Conservation (phyloP, 768 basidiomycete genomes). For the Rhizopogon salebrosus region DNA sequence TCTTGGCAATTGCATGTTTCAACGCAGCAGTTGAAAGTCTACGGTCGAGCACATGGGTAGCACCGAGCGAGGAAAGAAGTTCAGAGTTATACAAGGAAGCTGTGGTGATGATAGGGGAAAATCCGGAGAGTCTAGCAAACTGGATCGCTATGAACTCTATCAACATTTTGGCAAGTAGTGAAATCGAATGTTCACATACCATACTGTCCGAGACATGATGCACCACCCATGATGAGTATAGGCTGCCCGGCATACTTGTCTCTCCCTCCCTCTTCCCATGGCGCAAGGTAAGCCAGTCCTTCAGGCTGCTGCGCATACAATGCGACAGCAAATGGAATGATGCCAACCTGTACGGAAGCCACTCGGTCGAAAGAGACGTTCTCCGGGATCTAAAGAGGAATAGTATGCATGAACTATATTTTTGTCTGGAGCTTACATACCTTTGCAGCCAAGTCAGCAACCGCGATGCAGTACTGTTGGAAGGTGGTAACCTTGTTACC, state of each 20-base stretch:
- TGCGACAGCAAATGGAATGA: conserved; percentile 27
- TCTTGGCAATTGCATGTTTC: conserved; percentile 7
- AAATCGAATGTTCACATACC: conserved; percentile 31
- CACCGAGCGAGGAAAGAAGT: conserved; percentile 30
- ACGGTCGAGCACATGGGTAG: conserved; percentile 33
- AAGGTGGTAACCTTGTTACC: conserved; percentile 9
- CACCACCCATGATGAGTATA: conserved; percentile 32
- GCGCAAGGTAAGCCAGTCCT: conserved; percentile 25
- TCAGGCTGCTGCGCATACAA: conserved; percentile 25
- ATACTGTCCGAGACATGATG: conserved; percentile 32
- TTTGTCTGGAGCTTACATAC: neutral
- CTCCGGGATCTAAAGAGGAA: conserved; percentile 26
- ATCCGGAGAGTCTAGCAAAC: conserved; percentile 28
- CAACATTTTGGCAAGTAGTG: conserved; percentile 27
- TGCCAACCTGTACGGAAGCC: conserved; percentile 29
- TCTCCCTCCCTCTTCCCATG: conserved; percentile 28
- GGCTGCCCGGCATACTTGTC: conserved; percentile 28
- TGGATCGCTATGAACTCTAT: conserved; percentile 35
- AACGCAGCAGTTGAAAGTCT: conserved; percentile 11
- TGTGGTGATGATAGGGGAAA: conserved; percentile 35
- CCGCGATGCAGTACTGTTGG: conserved; percentile 23
- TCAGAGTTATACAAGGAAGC: conserved; percentile 30
- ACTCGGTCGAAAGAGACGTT: conserved; percentile 33
- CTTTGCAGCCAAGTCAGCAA: conserved; percentile 17
- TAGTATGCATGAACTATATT: neutral